A percentile compares a stretch with the other conserved stretches of the same genome.
Evolutionary conservation across 257 asterid genomes (phyloP).

Genomic region (Coffea canephora): DNA sequence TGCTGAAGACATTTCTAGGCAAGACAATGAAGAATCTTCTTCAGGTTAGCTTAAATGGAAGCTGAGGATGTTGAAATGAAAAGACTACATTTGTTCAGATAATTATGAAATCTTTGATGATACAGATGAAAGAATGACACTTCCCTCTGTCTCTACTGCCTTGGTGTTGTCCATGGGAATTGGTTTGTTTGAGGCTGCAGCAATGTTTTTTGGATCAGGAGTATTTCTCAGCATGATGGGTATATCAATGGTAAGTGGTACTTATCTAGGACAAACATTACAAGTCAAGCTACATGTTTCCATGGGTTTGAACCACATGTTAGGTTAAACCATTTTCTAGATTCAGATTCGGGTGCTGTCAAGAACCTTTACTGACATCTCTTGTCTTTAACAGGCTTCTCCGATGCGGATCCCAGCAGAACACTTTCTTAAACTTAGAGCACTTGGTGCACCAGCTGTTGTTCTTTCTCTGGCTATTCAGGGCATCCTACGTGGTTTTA

Average conservation of each 20-base stretch:
- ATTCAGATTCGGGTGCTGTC: background rate
- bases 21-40: constrained; percentile 16
- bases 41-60: constrained; percentile 24
- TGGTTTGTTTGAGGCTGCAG: constrained; percentile 42
- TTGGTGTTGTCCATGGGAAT: constrained; percentile 38
- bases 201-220: constrained; percentile 43
- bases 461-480: constrained; percentile 43
- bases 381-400: constrained; percentile 29
- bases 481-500: constrained; percentile 41
- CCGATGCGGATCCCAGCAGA: constrained; percentile 38
- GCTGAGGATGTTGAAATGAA: background rate
- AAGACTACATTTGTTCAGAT: background rate
- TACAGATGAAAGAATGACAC: constrained; percentile 35
- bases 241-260: constrained; percentile 28
- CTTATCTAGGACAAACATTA: background rate
- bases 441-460: constrained; percentile 52
- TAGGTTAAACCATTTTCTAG: background rate
- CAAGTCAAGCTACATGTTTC: background rate
- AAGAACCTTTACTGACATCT: background rate
- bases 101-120: background rate
- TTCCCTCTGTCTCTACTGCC: constrained; percentile 46
- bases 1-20: constrained; percentile 47
- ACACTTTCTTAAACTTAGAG: constrained; percentile 45
- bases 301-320: background rate
- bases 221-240: constrained; percentile 44